A percentile compares a stretch with the other conserved stretches of the same genome.
Evolutionary conservation across 176 grass and related monocot genomes (phyloP).

Genomic region (Elaeis guineensis): DNA sequence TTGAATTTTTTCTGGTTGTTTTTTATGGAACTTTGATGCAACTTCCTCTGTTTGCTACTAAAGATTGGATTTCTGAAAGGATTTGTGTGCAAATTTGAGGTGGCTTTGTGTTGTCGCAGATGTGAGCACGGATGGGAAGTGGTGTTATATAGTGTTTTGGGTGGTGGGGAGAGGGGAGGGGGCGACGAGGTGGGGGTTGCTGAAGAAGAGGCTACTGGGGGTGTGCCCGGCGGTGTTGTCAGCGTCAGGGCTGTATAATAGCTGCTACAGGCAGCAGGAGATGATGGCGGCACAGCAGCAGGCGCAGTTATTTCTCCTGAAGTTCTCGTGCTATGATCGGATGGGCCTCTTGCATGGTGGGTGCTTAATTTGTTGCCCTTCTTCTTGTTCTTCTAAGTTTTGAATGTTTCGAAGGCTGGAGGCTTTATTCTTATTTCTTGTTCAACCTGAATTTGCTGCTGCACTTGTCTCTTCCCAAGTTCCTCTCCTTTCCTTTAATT

Average conservation of each 20-base stretch:
- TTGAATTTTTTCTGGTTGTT: too few relatives aligned
- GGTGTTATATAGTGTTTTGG: slow-evolving; percentile 10
- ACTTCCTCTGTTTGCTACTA: too few relatives aligned
- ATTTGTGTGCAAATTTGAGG: too few relatives aligned
- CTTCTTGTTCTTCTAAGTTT: not conserved
- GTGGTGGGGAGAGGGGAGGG: not conserved
- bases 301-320: slow-evolving; percentile 13
- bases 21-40: too few relatives aligned
- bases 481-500: too few relatives aligned
- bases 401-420: too few relatives aligned
- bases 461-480: too few relatives aligned
- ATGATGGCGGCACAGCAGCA: not conserved
- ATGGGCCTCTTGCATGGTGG: slow-evolving; percentile 21
- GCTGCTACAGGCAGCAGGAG: slow-evolving; percentile 1
- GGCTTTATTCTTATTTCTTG: too few relatives aligned
- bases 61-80: too few relatives aligned
- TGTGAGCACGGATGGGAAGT: slow-evolving; percentile 12
- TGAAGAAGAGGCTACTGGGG: slow-evolving; percentile 10
- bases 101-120: not conserved
- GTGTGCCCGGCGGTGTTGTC: not conserved
- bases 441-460: too few relatives aligned
- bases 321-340: slow-evolving; percentile 16
- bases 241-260: not conserved
- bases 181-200: slow-evolving; percentile 5
- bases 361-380: not conserved